A percentile compares a stretch with the other conserved stretches of the same genome.
phyloP scores from a whole-genome alignment of 805 yeast species.

The Sugiyamaella floridensis region DNA sequence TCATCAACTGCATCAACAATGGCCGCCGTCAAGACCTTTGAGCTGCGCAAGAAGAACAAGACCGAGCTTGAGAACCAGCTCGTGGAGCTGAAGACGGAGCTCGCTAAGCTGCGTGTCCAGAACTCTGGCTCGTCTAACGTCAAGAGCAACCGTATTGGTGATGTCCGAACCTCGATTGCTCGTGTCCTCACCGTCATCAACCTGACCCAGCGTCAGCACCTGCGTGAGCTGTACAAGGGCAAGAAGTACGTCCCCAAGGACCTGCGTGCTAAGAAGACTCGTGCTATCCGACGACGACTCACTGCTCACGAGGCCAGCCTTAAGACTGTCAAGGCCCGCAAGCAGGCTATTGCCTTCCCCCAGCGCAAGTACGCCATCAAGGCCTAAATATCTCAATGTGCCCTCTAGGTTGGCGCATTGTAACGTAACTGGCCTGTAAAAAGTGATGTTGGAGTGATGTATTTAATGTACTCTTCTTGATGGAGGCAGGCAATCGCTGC shows the following conservation, averaged over 20 bases:
- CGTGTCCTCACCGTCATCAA: conserved; percentile 95
- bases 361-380: conserved; percentile 97
- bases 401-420: neutral
- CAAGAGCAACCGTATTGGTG: conserved; percentile 83
- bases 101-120: conserved; percentile 93
- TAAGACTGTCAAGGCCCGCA: conserved; percentile 82
- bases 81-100: conserved; percentile 93
- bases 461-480: conserved; percentile 1
- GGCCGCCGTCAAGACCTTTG: conserved; percentile 68
- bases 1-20: neutral
- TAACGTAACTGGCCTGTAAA: neutral
- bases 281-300: conserved; percentile 97
- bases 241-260: conserved; percentile 92
- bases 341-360: conserved; percentile 94
- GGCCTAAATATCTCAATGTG: conserved; percentile 50
- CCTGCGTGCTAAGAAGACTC: conserved; percentile 98
- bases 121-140: conserved; percentile 73
- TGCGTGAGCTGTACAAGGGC: conserved; percentile 86
- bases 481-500: neutral
- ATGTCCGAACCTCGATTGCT: conserved; percentile 98
- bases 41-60: conserved; percentile 95
- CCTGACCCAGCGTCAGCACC: conserved; percentile 92
- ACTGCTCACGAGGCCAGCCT: conserved; percentile 77
- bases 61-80: conserved; percentile 92
- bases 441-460: neutral